Base-by-base conservation (phyloP, 2,329 filamentous ascomycete genomes). In the Sporothrix mexicana region DNA sequence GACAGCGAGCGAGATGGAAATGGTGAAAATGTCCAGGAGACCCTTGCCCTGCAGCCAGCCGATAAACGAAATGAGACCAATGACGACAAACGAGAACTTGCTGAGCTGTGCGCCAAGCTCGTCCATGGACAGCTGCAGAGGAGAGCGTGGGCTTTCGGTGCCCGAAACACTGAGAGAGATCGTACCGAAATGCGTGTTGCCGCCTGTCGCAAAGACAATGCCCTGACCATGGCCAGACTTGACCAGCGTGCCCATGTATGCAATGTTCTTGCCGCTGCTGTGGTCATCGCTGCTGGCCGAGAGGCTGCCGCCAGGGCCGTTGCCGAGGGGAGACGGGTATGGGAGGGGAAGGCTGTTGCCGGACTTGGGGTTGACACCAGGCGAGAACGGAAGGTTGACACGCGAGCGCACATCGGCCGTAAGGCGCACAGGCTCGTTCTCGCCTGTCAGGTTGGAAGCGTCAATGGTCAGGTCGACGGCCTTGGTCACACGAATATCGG, bases 241-340 rank as follows among this genome's bases (percentile, higher is more conserved):
- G 47, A 99, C 94, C 76, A 99, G 82, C 2, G 96, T 99, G 41
- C 96, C 96, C 95, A 99, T 98, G 81, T 98, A 98, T 1, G 95
- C 96, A 80, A 99, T 95, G 78, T 99, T 98, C 78, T 92, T 93
- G 77, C 91, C 89, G 71, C 92, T 91, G 74, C 92, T 93, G 69
- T 92, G 74, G 84, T 85, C 76, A 89, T 90, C 25, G n/a, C 25
- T n/a, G 53, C 17, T 12, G 59, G 43, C 20, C 13, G 51, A 41
- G 47, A 49, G 15, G 51, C 69, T 49, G 51, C 30, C 36, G 23
- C 5, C 49, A 51, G 23, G 13, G 67, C 64, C 59, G 53, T 17
- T 20, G 67, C 64, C 59, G 13, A 17, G 13, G 7, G 73, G 69
- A n/a, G 84, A 83, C 3, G 79, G 78, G 17, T 76, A 76, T 2